Evolutionary conservation across 306 rosid genomes (phyloP), one percentile per base, ranked within the genome.

Genomic region (Quillaja saponaria): DNA sequence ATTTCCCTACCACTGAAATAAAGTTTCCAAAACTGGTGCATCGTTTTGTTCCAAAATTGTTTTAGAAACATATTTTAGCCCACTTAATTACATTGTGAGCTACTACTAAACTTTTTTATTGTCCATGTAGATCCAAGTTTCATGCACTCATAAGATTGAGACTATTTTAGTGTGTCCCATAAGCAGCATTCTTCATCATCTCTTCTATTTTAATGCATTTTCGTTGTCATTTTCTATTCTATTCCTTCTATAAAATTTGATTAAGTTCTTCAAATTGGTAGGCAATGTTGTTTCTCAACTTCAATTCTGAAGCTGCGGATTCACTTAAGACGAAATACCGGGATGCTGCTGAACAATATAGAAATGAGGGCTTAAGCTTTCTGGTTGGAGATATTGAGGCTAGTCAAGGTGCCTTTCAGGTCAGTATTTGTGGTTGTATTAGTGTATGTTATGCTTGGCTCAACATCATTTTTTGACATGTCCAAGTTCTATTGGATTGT

Each of bases 201-300:
- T 49, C 50, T 15, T 35, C 10, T 10, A 7, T 57, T 55, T 15
- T 33, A 11, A 10, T 21, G 3, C 18, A 12, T 28, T 45, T 46
- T n/a, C 44, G 34, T 59, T 49, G 31, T 25, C 4, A 25, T 25
- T 10, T n/a, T 35, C 13, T 18, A 34, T 13, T 6, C 15, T 49
- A 9, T 40, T 12, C 31, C 12, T 20, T 8, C 16, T 6, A 15
- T 47, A 33, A 48, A 59, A 66, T 71, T 51, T 55, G 49, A 59
- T 58, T 13, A 13, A 28, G 13, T 11, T 78, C 61, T 61, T 55
- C 19, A 19, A 71, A 68, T 73, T 64, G 39, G 52, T 56, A 94
- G 99, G 97, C 96, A 13, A 80, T 89, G 97, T n/a, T 94, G 82
- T 94, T 94, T 81, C 54, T 85, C 66, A 84, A 90, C 84, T 80